These are phyloP conservation scores for Corynascus novoguineensis DNA, from an alignment of 495 filamentous ascomycete species.

Conservation along the genomic window DNA sequence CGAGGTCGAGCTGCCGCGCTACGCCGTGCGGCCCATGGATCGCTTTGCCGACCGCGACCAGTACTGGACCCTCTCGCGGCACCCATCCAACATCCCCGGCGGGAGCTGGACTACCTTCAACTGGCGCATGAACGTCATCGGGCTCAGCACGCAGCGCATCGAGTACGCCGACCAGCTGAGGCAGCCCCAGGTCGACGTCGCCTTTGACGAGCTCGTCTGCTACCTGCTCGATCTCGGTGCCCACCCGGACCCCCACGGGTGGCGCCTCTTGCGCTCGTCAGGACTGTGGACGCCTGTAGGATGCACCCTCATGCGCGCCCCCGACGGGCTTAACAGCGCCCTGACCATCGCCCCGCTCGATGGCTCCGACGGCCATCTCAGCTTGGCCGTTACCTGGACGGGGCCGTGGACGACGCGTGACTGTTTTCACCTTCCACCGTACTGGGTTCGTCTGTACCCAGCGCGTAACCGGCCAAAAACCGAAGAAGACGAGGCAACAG, in stretches of 20 bases:
- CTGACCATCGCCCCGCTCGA: conserved; percentile 54
- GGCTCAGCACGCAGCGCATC: conserved; percentile 53
- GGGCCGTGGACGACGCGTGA: conserved; percentile 53
- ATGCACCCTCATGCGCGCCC: conserved; percentile 51
- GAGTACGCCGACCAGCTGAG: conserved; percentile 61
- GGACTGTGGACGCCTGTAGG: conserved; percentile 61
- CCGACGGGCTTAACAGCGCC: conserved; percentile 46
- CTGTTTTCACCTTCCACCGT: conserved; percentile 50
- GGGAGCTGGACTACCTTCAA: conserved; percentile 61
- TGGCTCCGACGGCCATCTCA: conserved; percentile 59
- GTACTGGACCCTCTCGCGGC: conserved; percentile 51
- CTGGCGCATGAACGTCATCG: conserved; percentile 56
- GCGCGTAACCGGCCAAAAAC: conserved; percentile 16
- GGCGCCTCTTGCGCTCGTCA: conserved; percentile 51
- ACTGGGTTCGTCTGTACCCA: conserved; percentile 52
- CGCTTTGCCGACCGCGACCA: conserved; percentile 44
- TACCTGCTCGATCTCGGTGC: conserved; percentile 61
- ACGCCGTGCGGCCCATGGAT: conserved; percentile 55
- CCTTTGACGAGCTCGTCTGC: conserved; percentile 54
- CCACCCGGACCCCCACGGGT: conserved; percentile 53
- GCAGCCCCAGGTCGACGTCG: conserved; percentile 60
- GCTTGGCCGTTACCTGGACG: conserved; percentile 51
- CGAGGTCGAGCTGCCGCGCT: conserved; percentile 59
- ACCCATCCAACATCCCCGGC: conserved; percentile 49
- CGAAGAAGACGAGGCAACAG: background rate